These are phyloP conservation scores for Monilinia aucupariae DNA, from an alignment of 2,329 filamentous ascomycete genomes.

Conservation along the genomic window DNA sequence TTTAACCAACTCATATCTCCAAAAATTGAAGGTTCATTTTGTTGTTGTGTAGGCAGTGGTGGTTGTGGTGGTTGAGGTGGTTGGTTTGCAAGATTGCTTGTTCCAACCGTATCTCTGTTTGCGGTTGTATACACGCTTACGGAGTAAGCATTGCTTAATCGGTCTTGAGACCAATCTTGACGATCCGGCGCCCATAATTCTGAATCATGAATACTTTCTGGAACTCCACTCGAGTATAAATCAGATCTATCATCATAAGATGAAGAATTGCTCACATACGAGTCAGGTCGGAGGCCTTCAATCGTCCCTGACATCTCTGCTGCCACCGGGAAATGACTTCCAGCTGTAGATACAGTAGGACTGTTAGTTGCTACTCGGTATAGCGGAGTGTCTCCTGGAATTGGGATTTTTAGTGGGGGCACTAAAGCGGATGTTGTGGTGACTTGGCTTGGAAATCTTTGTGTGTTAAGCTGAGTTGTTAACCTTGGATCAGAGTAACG, in stretches of 20 bases:
- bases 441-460: conserved; percentile 39
- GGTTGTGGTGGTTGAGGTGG: conserved; percentile 23
- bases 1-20: conserved; percentile 80
- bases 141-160: conserved; percentile 50
- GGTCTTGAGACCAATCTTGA: conserved; percentile 46
- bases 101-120: conserved; percentile 32
- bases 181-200: conserved; percentile 27
- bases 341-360: conserved; percentile 56
- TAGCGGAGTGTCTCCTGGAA: conserved; percentile 48
- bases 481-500: conserved; percentile 44
- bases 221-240: conserved; percentile 60
- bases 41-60: conserved; percentile 19
- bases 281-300: conserved; percentile 47
- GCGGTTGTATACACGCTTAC: conserved; percentile 43
- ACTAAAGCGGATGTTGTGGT: conserved; percentile 65
- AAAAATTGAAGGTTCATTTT: conserved; percentile 12
- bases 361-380: conserved; percentile 60
- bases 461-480: conserved; percentile 42
- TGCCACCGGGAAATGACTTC: conserved; percentile 44
- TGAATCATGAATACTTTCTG: conserved; percentile 47
- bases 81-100: conserved; percentile 24
- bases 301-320: conserved; percentile 58
- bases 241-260: conserved; percentile 34
- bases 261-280: conserved; percentile 34
- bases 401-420: conserved; percentile 60